Percentiles rank a stretch among this genome's conserved stretches.
phyloP scores from a whole-genome alignment of 2,329 filamentous ascomycete species.

The Colletotrichum tropicicola region DNA sequence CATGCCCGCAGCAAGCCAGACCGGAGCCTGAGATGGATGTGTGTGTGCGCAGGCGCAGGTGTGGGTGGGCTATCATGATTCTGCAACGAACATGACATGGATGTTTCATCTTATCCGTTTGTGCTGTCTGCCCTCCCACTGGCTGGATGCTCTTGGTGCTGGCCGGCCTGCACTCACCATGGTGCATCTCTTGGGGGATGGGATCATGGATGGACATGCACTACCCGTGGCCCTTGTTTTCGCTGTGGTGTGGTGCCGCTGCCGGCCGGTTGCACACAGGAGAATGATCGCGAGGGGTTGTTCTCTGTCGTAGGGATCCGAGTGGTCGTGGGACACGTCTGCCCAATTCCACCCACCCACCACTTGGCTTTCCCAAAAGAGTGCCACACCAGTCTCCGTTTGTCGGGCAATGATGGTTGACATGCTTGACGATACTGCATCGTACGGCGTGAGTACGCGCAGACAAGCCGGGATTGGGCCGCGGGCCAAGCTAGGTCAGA shows the following conservation, averaged over 20 bases:
- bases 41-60: constrained; percentile 3
- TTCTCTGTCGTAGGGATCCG: not conserved
- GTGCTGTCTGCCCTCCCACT: constrained; percentile 2
- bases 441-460: not conserved
- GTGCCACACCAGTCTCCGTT: not conserved
- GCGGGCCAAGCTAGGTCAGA: constrained; percentile 19
- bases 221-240: not conserved
- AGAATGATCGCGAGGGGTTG: constrained; percentile 10
- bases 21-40: not conserved
- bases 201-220: constrained; percentile 9
- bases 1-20: constrained; percentile 14
- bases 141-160: constrained; percentile 9
- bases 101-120: constrained; percentile 31
- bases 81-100: constrained; percentile 30
- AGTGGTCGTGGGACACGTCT: not conserved
- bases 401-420: not conserved
- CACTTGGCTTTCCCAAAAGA: not conserved
- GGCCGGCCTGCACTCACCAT: not conserved
- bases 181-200: not conserved
- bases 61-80: constrained; percentile 29
- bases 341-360: not conserved
- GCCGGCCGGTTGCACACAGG: constrained; percentile 2
- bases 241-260: not conserved
- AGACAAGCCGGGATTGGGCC: not conserved
- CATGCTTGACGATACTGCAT: constrained; percentile 2